Conservation (phyloP, 306 rosid species). For the Senna siamea region DNA sequence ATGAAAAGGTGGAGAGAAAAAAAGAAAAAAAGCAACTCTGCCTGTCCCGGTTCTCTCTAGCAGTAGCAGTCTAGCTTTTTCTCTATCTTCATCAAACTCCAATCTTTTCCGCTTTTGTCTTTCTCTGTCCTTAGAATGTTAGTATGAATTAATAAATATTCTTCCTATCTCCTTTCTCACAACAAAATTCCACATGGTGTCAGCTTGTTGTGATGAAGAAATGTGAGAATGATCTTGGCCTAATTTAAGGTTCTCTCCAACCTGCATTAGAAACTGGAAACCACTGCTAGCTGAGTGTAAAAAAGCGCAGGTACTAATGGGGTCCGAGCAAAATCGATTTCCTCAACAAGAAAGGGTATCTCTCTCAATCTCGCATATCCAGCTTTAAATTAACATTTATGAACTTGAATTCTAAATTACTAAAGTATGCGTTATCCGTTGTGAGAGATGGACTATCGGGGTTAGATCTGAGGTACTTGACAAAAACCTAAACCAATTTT, state of each 20-base stretch:
- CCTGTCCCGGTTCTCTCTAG: constrained; percentile 30
- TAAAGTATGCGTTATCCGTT: constrained; percentile 6
- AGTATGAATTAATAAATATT: constrained; percentile 45
- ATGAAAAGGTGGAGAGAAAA: no score
- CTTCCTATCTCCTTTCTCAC: constrained; percentile 35
- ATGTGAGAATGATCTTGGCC: constrained; percentile 49
- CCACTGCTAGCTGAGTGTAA: constrained; percentile 22
- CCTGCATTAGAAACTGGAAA: constrained; percentile 31
- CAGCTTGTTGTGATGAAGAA: constrained; percentile 48
- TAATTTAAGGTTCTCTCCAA: constrained; percentile 34
- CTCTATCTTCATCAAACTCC: constrained; percentile 49
- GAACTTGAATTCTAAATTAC: constrained; percentile 11
- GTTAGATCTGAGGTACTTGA: constrained; percentile 63
- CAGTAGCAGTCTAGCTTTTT: no score
- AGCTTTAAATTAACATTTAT: background rate
- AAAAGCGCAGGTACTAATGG: constrained; percentile 54
- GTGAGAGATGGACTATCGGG: constrained; percentile 27
- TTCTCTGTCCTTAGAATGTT: constrained; percentile 70
- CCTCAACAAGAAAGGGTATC: constrained; percentile 89
- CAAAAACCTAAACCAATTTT: constrained; percentile 29
- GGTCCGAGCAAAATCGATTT: constrained; percentile 91
- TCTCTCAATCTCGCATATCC: constrained; percentile 24
- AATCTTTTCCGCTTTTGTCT: constrained; percentile 77
- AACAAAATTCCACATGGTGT: constrained; percentile 49
- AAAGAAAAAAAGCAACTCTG: constrained; percentile 23